Evolutionary conservation across 1,284 basidiomycete species (phyloP), one percentile per base, ranked within the genome.

Genomic region (Pseudozyma hubeiensis): DNA sequence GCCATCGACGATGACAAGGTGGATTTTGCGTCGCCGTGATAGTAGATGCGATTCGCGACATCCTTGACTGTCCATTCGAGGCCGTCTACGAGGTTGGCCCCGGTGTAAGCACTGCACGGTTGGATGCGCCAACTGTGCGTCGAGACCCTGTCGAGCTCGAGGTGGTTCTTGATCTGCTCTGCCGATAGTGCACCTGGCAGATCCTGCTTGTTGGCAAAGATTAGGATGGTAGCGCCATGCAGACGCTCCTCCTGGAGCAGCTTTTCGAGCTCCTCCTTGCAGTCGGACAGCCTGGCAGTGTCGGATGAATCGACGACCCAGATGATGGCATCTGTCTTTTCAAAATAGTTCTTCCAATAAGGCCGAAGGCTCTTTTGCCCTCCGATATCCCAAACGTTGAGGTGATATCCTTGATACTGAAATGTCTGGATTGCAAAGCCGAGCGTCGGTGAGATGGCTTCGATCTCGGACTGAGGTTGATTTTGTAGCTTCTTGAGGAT

Each of bases 161-260:
- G 68, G 30, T 65, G 55, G 10, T 33, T 88, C 66, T 90, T 88
- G 75, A 99, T 96, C 86, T 97, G 93, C 46, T 87, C 85, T 53
- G 90, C 89, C 14, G 89, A 89, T 89, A 98, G 89, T 0, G 95
- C 92, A 31, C 94, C 93, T 41, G 89, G 88, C 37, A 99, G 89
- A 85, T 99, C 97, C 85, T 97, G 95, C 86, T 99, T 99, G 86
- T 99, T 99, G n/a, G 97, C 97, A 84, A 99, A 93, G 51, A 99
- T 90, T 44, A 99, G 89, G 52, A 99, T 88, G 16, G 94, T 96
- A 45, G 96, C 96, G 17, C 96, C 95, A 53, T 93, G 90, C 43
- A 99, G 87, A 78, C 96, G 89, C 93, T 99, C 95, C 87, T 98
- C 95, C 31, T 90, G 88, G 40, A 99, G 87, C 47, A 99, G 87